phyloP scores from a whole-genome alignment of 1,139 yeast species.

The Groenewaldozyma auringiensis region DNA sequence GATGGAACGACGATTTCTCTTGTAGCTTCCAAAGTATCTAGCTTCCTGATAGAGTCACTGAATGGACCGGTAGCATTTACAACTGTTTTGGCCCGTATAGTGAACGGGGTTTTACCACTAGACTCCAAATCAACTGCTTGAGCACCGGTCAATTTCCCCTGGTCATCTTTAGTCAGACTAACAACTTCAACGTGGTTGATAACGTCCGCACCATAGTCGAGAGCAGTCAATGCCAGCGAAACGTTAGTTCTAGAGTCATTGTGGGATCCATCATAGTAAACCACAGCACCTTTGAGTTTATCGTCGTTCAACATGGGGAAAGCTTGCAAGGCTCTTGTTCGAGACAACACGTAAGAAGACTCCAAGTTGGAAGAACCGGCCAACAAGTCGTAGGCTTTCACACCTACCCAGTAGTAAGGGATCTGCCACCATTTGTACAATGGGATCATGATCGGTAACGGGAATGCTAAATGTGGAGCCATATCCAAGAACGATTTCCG shows the following conservation, averaged over 20 bases:
- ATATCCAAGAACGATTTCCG: constrained; percentile 83
- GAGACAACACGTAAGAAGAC: constrained; percentile 65
- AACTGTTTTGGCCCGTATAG: constrained; percentile 62
- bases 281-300: constrained; percentile 80
- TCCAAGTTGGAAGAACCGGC: constrained; percentile 87
- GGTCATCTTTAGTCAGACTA: constrained; percentile 60
- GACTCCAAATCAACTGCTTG: constrained; percentile 61
- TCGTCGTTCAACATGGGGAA: constrained; percentile 85
- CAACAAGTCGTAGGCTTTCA: constrained; percentile 85
- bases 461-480: constrained; percentile 85
- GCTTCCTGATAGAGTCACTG: constrained; percentile 74
- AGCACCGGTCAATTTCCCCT: constrained; percentile 62
- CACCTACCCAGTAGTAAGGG: constrained; percentile 89
- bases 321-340: constrained; percentile 58
- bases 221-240: constrained; percentile 77
- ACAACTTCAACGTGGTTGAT: constrained; percentile 80
- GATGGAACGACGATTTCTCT: constrained; percentile 89
- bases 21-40: constrained; percentile 49
- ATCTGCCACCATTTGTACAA: constrained; percentile 94
- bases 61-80: constrained; percentile 95
- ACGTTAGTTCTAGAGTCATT: constrained; percentile 90
- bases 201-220: constrained; percentile 81
- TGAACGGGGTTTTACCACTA: constrained; percentile 16
- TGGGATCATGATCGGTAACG: constrained; percentile 91
- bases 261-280: constrained; percentile 92